A percentile compares a stretch with the other conserved stretches of the same genome.
These are phyloP conservation scores for Aspergillus glaucus DNA, from an alignment of 2,329 filamentous ascomycete genomes.

Conservation along the genomic window DNA sequence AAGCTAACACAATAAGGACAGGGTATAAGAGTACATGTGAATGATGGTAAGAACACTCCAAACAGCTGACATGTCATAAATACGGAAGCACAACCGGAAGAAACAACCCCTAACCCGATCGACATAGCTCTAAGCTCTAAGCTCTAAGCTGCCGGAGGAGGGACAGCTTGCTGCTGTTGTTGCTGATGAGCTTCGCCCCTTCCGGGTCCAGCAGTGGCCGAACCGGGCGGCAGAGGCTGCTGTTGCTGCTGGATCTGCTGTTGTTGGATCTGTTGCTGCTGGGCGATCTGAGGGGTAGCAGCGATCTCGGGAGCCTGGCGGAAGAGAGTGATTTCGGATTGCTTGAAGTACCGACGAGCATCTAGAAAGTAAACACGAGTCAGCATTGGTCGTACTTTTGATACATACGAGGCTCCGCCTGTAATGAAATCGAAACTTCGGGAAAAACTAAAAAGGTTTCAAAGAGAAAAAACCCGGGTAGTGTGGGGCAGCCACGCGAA, in stretches of 20 bases:
- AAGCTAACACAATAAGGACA: not conserved
- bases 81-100: conserved; percentile 5
- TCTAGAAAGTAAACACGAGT: conserved; percentile 48
- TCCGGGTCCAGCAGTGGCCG: conserved; percentile 28
- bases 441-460: conserved; percentile 1
- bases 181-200: conserved; percentile 15
- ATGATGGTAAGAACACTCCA: not conserved
- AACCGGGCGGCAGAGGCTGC: conserved; percentile 30
- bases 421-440: conserved; percentile 7
- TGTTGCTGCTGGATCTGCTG: conserved; percentile 30
- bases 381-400: not conserved
- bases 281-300: conserved; percentile 33
- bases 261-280: conserved; percentile 36
- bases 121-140: not conserved
- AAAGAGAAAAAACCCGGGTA: conserved; percentile 2
- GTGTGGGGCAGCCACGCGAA: conserved; percentile 18
- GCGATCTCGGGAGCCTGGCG: conserved; percentile 58
- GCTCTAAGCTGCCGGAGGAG: conserved; percentile 21
- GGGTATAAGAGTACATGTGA: not conserved
- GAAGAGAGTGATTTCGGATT: conserved; percentile 96
- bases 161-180: conserved; percentile 12
- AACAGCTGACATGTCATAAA: not conserved
- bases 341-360: conserved; percentile 95
- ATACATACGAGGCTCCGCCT: not conserved
- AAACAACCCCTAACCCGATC: conserved; percentile 4